These are phyloP conservation scores for Plenodomus lindquistii DNA, from an alignment of 2,329 filamentous ascomycete genomes.

Conservation along the genomic window DNA sequence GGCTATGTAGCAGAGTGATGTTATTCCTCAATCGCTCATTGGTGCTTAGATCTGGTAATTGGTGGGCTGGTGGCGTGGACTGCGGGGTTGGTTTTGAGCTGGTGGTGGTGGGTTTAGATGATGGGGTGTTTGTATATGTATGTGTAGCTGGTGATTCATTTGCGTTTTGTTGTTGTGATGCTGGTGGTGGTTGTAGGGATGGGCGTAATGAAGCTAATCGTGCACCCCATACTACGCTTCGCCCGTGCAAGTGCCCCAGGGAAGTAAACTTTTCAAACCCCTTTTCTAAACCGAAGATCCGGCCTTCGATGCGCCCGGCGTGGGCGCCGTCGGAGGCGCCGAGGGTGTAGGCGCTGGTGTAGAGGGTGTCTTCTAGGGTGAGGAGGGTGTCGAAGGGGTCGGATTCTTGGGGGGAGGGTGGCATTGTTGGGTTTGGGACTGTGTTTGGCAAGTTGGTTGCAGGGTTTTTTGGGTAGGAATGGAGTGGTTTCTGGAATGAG, in stretches of 20 bases:
- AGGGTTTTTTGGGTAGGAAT: too few relatives aligned
- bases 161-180: too few relatives aligned
- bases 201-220: constrained; percentile 51
- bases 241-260: constrained; percentile 76
- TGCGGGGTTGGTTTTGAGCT: too few relatives aligned
- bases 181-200: background rate
- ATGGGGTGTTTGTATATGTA: background rate
- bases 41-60: constrained; percentile 52
- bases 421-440: constrained; percentile 4
- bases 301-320: constrained; percentile 84
- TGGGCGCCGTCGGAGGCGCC: constrained; percentile 75
- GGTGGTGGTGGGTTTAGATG: background rate
- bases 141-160: background rate
- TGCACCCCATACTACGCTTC: constrained; percentile 81
- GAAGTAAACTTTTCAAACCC: constrained; percentile 91
- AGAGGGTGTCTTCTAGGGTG: constrained; percentile 70
- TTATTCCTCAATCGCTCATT: constrained; percentile 77
- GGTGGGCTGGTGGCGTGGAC: background rate
- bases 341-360: constrained; percentile 77
- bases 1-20: constrained; percentile 70
- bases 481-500: too few relatives aligned
- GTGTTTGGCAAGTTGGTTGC: background rate
- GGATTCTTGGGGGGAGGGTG: constrained; percentile 8
- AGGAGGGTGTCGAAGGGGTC: constrained; percentile 62
- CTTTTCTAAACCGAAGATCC: constrained; percentile 86